These are phyloP conservation scores for Elymus sibiricus DNA, from an alignment of 176 grass and related monocot genomes.

Conservation along the genomic window DNA sequence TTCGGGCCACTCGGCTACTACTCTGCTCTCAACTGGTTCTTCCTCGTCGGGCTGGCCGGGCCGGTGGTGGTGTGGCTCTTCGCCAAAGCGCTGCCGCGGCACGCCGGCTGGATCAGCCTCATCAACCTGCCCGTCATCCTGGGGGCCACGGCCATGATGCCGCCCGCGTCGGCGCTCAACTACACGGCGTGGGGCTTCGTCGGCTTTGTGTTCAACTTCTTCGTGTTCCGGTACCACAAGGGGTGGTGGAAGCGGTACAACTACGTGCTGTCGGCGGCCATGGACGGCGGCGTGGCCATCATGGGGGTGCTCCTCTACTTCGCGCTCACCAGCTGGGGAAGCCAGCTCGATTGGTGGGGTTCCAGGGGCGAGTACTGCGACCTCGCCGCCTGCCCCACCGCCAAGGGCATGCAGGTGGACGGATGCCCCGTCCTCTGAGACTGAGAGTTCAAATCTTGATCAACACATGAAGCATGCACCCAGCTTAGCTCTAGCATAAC, in stretches of 20 bases:
- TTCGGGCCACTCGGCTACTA: slow-evolving; percentile 78
- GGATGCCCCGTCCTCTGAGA: slow-evolving; percentile 65
- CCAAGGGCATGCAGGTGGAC: slow-evolving; percentile 49
- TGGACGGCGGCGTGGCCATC: slow-evolving; percentile 84
- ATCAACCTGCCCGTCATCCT: slow-evolving; percentile 82
- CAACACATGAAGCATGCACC: background rate
- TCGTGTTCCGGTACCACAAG: slow-evolving; percentile 75
- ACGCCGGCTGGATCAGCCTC: slow-evolving; percentile 71
- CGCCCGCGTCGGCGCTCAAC: slow-evolving; percentile 74
- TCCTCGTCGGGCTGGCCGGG: slow-evolving; percentile 52
- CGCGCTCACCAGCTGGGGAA: slow-evolving; percentile 44
- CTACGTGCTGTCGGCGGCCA: slow-evolving; percentile 79
- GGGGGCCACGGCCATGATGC: slow-evolving; percentile 78
- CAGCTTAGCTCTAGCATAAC: background rate
- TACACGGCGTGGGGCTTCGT: slow-evolving; percentile 69
- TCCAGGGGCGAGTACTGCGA: slow-evolving; percentile 61
- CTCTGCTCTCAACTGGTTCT: slow-evolving; percentile 80
- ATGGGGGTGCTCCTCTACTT: slow-evolving; percentile 87
- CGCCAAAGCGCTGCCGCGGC: slow-evolving; percentile 47
- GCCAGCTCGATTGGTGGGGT: slow-evolving; percentile 63
- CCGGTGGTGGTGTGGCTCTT: slow-evolving; percentile 64
- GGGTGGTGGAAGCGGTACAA: slow-evolving; percentile 92
- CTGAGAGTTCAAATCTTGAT: too few species aligned
- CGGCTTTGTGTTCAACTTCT: slow-evolving; percentile 84
- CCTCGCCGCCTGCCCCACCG: slow-evolving; percentile 74